These are phyloP conservation scores for Cryphonectria japonica DNA, from an alignment of 2,329 filamentous ascomycete species.

Conservation along the genomic window DNA sequence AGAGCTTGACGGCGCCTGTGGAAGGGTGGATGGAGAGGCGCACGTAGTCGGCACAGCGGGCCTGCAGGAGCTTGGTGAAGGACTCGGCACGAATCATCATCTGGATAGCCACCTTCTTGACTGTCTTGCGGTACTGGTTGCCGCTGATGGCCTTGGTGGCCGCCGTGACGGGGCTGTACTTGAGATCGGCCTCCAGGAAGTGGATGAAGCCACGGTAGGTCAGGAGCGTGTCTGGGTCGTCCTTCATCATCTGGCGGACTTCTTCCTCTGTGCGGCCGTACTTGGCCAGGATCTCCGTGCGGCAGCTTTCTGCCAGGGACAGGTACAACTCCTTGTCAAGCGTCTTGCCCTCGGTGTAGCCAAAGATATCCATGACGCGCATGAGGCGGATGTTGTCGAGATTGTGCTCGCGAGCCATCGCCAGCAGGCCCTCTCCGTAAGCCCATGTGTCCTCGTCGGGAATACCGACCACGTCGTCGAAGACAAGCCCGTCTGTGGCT, in stretches of 20 bases:
- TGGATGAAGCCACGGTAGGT: conserved; percentile 33
- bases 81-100: conserved; percentile 25
- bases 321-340: neutral
- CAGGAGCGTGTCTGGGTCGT: conserved; percentile 31
- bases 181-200: conserved; percentile 30
- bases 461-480: neutral
- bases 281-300: conserved; percentile 38
- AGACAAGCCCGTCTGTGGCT: neutral
- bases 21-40: conserved; percentile 33
- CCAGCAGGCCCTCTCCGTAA: neutral
- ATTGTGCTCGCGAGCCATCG: neutral
- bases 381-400: neutral
- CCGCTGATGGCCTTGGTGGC: conserved; percentile 23
- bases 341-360: neutral
- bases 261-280: conserved; percentile 29
- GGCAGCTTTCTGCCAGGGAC: neutral
- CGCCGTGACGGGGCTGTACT: conserved; percentile 25
- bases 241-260: conserved; percentile 29
- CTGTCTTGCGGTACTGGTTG: conserved; percentile 30
- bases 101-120: conserved; percentile 30
- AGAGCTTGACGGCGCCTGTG: conserved; percentile 31
- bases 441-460: neutral
- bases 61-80: conserved; percentile 20
- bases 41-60: conserved; percentile 29
- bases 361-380: conserved; percentile 1